phyloP scores from a whole-genome alignment of 495 filamentous ascomycete genomes.

The Xylaria longipes region DNA sequence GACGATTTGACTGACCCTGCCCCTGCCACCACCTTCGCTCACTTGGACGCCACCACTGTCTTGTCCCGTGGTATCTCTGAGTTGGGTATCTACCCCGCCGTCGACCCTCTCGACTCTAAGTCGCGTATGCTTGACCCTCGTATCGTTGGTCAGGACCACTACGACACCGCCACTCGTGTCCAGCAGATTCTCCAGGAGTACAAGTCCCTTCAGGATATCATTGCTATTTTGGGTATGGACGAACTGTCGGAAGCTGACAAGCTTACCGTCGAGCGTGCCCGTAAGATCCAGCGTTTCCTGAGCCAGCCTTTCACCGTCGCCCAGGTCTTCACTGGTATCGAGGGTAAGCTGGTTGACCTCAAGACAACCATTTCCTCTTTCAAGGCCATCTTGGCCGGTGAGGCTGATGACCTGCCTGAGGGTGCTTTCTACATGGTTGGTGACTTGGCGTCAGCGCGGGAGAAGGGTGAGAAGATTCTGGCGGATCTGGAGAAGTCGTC shows the following conservation, averaged over 20 bases:
- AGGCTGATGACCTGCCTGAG: conserved; percentile 95
- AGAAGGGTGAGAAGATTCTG: conserved; percentile 99
- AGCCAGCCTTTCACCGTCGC: conserved; percentile 98
- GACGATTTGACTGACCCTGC: conserved; percentile 99
- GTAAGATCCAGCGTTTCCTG: conserved; percentile 99
- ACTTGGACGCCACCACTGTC: conserved; percentile 99
- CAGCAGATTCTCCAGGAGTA: conserved; percentile 99
- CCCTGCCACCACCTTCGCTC: conserved; percentile 98
- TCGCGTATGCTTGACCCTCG: conserved; percentile 99
- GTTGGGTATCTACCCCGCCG: conserved; percentile 99
- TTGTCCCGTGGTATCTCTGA: conserved; percentile 99
- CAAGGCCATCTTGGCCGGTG: conserved; percentile 96
- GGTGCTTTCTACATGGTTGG: conserved; percentile 99
- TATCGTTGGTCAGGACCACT: conserved; percentile 97
- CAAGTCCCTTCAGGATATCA: conserved; percentile 99
- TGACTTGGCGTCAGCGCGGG: conserved; percentile 88
- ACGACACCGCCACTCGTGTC: conserved; percentile 89
- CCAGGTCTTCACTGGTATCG: conserved; percentile 98
- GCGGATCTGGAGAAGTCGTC: conserved; percentile 82
- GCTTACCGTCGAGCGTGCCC: conserved; percentile 99
- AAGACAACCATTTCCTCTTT: conserved; percentile 98
- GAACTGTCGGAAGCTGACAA: conserved; percentile 98
- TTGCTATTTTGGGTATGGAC: conserved; percentile 99
- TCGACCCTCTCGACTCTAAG: conserved; percentile 99
- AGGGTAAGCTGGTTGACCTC: conserved; percentile 94